Evolutionary conservation across 805 yeast genomes (phyloP), one percentile per base, ranked within the genome.

Genomic region (Suhomyces pyralidae): DNA sequence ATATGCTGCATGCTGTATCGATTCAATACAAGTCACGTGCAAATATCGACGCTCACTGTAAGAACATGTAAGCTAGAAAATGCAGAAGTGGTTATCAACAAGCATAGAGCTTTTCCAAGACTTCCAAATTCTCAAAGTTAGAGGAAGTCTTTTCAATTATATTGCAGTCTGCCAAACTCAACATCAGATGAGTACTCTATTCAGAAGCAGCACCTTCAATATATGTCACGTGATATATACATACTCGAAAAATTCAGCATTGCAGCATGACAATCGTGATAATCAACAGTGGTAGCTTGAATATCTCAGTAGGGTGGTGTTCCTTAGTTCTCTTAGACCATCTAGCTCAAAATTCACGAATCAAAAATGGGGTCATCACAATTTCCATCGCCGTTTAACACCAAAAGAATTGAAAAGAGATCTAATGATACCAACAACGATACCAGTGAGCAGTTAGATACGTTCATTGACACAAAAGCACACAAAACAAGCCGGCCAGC

Each of bases 341-440:
- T 32, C 17, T n/a, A 32, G 15, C 36, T 14, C 36, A 30, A 30
- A 14, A 30, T 5, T 14, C 12, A 4, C 17, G 3, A 6, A 9
- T 17, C 3, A 17, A 38, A 12, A 38, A 34, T 34, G 28, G 46
- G 26, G 17, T 40, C 43, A 22, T 48, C 54, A 19, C 55, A 54
- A 43, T 63, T 62, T 46, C 66, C 66, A 22, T 62, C 67, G 6
- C 66, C 66, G 15, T 61, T 62, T 42, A 45, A 52, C 15, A 47
- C 51, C 40, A 58, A 58, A 24, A 57, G 54, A 38, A 26, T 53
- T n/a, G 26, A 40, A 32, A 30, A 25, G 25, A 43, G 15, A 10
- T 26, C 40, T 20, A 22, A 22, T 15, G 34, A 22, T 12, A 25
- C 22, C 24, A 38, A 38, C 19, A 19, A 20, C 45, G 50, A 48